phyloP scores from a whole-genome alignment of 345 rosid species.

The Toxicodendron radicans region DNA sequence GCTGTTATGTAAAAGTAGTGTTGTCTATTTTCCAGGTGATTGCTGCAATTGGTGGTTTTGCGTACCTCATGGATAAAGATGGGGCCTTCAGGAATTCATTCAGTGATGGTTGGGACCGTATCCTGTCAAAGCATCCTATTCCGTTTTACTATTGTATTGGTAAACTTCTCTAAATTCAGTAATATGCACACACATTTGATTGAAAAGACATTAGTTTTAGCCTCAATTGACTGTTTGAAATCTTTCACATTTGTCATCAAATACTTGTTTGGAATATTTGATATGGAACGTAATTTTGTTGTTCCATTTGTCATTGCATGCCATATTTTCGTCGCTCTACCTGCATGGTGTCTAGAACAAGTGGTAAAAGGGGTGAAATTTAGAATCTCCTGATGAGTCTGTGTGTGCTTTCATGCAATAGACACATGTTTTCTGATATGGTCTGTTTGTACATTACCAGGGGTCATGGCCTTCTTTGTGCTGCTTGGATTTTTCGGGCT shows the following conservation, averaged over 20 bases:
- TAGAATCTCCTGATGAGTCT: not conserved
- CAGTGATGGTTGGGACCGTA: slow-evolving; percentile 93
- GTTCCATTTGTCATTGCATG: not conserved
- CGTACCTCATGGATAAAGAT: slow-evolving; percentile 88
- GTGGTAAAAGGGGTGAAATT: not conserved
- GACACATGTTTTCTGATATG: slow-evolving; percentile 17
- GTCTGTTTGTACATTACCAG: slow-evolving; percentile 34
- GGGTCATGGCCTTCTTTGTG: slow-evolving; percentile 85
- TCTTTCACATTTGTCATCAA: not conserved
- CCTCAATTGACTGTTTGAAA: not conserved
- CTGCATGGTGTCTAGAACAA: not conserved
- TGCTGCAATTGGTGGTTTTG: slow-evolving; percentile 76
- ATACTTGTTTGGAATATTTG: not conserved
- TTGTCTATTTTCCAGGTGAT: slow-evolving; percentile 48
- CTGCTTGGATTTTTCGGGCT: slow-evolving; percentile 87
- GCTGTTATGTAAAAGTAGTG: not conserved
- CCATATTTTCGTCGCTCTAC: not conserved
- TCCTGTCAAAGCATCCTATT: slow-evolving; percentile 84
- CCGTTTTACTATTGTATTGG: slow-evolving; percentile 96
- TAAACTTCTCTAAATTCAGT: slow-evolving; percentile 25
- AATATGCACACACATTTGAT: not conserved
- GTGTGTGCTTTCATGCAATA: not conserved
- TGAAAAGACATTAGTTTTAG: not conserved
- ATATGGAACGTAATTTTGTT: too few relatives aligned
- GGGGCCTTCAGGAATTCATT: slow-evolving; percentile 92